These are phyloP conservation scores for Coprinopsis cinerea DNA, from an alignment of 768 basidiomycete species.

Conservation along the genomic window DNA sequence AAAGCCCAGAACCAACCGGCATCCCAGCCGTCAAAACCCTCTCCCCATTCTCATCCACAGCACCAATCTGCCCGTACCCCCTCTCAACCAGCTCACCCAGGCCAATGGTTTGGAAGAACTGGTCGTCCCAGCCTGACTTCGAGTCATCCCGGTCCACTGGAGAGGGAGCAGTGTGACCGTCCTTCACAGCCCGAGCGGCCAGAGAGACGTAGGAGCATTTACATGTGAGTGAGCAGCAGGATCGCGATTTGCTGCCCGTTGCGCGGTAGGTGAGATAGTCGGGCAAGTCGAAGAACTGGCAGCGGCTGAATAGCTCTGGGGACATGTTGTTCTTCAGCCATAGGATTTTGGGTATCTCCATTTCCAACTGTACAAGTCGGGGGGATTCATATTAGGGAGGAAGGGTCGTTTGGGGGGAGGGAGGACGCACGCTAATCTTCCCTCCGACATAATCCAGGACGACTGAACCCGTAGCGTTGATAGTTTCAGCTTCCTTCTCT, in stretches of 20 bases:
- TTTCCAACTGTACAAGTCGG: conserved; percentile 63
- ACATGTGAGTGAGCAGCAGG: conserved; percentile 91
- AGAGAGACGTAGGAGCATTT: conserved; percentile 78
- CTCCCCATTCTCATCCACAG: conserved; percentile 38
- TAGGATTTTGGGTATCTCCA: conserved; percentile 96
- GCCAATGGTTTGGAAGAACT: conserved; percentile 85
- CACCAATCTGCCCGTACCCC: conserved; percentile 70
- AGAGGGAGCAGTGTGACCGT: conserved; percentile 61
- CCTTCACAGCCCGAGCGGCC: conserved; percentile 50
- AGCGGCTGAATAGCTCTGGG: conserved; percentile 57
- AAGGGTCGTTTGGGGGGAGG: conserved; percentile 1
- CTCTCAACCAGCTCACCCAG: conserved; percentile 62
- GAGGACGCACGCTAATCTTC: conserved; percentile 74
- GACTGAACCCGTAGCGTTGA: conserved; percentile 78
- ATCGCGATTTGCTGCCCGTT: conserved; percentile 64
- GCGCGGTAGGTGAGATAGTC: conserved; percentile 94
- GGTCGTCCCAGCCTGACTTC: conserved; percentile 77
- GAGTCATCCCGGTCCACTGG: conserved; percentile 21
- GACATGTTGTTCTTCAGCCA: conserved; percentile 94
- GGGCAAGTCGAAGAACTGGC: conserved; percentile 89
- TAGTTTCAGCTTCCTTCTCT: conserved; percentile 82
- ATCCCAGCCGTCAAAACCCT: conserved; percentile 75
- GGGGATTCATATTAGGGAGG: conserved; percentile 4
- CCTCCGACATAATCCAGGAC: conserved; percentile 95
- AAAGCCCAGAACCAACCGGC: conserved; percentile 82